A percentile compares a stretch with the other conserved stretches of the same genome.
phyloP scores from a whole-genome alignment of 2,329 filamentous ascomycete species.

The Xylaria sp. region DNA sequence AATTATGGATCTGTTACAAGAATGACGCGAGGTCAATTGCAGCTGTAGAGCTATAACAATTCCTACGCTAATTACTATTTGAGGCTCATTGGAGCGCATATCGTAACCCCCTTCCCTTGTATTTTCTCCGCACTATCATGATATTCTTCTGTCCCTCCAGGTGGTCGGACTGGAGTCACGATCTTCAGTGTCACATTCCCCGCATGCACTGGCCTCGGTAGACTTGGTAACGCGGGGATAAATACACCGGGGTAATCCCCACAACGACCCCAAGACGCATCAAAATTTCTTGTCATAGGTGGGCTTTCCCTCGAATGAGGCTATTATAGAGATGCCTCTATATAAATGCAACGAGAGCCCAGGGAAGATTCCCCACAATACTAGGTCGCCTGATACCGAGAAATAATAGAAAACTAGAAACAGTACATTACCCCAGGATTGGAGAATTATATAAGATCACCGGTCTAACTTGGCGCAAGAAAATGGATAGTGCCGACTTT shows the following conservation, averaged over 20 bases:
- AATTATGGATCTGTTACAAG: background rate
- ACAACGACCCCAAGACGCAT: background rate
- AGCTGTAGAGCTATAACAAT: background rate
- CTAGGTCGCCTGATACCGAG: background rate
- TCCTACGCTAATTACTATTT: background rate
- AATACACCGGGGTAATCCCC: background rate
- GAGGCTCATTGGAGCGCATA: background rate
- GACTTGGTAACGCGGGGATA: background rate
- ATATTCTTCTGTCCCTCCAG: background rate
- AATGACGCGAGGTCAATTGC: background rate
- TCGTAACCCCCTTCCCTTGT: background rate
- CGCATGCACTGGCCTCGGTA: no score
- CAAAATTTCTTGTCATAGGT: background rate
- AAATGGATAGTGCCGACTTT: no score
- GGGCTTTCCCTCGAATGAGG: background rate
- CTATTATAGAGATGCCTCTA: background rate
- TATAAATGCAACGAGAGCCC: background rate
- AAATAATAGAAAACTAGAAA: background rate
- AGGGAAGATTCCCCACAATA: background rate
- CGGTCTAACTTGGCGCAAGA: background rate
- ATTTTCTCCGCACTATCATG: background rate
- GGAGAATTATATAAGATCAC: background rate
- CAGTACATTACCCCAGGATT: background rate
- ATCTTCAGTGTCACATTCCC: no score
- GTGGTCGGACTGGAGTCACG: no score